Conservation (phyloP, 179 eudicot genomes). For the Drosera spatulata region DNA sequence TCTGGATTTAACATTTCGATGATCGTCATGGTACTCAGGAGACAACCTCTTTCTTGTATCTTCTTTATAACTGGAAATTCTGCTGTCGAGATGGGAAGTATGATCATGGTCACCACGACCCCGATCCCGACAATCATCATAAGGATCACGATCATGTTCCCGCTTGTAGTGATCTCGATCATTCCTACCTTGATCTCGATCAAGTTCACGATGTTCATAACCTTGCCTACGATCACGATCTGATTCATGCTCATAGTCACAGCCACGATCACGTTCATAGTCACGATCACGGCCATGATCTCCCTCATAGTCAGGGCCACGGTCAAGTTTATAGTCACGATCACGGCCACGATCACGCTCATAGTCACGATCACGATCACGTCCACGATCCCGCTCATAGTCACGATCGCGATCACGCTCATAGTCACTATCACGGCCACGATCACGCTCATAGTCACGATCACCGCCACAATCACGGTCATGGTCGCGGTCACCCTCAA, state of each 20-base stretch:
- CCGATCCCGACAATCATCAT: constrained; percentile 13
- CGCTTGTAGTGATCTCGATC: no score
- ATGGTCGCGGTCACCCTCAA: constrained; percentile 8
- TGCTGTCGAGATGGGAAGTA: constrained; percentile 23
- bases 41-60: constrained; percentile 59
- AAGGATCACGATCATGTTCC: constrained; percentile 3
- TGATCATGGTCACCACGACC: constrained; percentile 19
- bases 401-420: constrained; percentile 23
- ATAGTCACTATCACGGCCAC: constrained; percentile 15
- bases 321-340: constrained; percentile 12
- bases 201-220: no score
- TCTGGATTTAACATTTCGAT: constrained; percentile 38
- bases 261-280: constrained; percentile 5
- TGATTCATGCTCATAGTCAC: constrained; percentile 8
- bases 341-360: no score
- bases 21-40: constrained; percentile 42
- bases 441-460: neutral
- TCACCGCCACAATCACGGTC: constrained; percentile 17
- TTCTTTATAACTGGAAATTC: constrained; percentile 47
- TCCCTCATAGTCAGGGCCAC: constrained; percentile 18
- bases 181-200: no score
- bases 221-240: constrained; percentile 2
- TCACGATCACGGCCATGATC: constrained; percentile 16
- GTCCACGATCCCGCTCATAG: constrained; percentile 5
- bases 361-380: no score